These are phyloP conservation scores for Colletotrichum caudatum DNA, from an alignment of 2,329 filamentous ascomycete genomes.

Conservation along the genomic window DNA sequence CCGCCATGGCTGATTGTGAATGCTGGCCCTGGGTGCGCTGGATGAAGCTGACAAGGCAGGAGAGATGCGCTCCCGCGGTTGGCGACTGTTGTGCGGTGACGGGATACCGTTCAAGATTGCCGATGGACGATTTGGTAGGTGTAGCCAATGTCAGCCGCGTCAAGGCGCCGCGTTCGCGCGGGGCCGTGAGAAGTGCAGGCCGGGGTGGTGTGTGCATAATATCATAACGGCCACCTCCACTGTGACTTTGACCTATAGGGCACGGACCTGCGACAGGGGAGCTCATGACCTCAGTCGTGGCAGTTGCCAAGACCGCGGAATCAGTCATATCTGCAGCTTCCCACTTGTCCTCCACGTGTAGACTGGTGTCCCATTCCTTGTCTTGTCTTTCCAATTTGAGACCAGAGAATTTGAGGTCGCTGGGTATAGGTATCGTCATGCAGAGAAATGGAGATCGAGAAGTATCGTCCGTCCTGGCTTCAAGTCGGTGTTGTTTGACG, in stretches of 20 bases:
- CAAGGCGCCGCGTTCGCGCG: slow-evolving; percentile 17
- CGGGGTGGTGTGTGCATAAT: slow-evolving; percentile 21
- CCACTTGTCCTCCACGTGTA: not conserved
- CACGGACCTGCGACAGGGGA: not conserved
- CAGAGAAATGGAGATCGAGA: not conserved
- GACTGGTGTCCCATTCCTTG: not conserved
- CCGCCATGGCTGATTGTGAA: slow-evolving; percentile 41
- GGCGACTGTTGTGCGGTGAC: slow-evolving; percentile 38
- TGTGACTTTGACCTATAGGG: not conserved
- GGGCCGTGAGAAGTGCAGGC: not conserved
- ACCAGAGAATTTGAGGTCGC: not conserved
- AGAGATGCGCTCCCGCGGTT: slow-evolving; percentile 26
- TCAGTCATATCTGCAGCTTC: not conserved
- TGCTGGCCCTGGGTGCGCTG: not conserved
- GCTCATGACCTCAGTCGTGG: not conserved
- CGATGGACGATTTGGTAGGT: slow-evolving; percentile 22
- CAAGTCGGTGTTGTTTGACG: not conserved
- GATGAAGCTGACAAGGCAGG: slow-evolving; percentile 19
- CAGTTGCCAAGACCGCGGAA: slow-evolving; percentile 2
- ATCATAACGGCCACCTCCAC: not conserved
- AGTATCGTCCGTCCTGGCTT: not conserved
- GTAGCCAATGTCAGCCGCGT: slow-evolving; percentile 5
- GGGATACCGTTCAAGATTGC: slow-evolving; percentile 6
- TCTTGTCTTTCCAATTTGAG: not conserved
- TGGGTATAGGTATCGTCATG: not conserved